Conservation (phyloP, 495 filamentous ascomycete species). For the Talaromyces thailandensis region DNA sequence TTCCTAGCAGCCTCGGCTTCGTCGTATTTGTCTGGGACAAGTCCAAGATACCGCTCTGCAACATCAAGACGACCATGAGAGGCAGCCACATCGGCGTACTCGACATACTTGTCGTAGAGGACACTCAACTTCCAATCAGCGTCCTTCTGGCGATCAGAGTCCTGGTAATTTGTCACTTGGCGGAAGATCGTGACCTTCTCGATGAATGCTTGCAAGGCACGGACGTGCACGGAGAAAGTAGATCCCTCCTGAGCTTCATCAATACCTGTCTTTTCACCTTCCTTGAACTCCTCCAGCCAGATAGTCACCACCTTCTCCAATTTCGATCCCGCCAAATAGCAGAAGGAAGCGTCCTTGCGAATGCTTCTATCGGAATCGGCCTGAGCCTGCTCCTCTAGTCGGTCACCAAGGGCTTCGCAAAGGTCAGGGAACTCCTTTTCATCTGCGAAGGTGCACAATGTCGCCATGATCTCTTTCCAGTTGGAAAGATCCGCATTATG, state of each 20-base stretch:
- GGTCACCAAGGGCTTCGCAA: slow-evolving; percentile 92
- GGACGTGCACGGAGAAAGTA: slow-evolving; percentile 85
- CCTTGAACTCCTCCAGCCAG: slow-evolving; percentile 82
- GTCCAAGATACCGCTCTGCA: slow-evolving; percentile 84
- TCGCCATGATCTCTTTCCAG: slow-evolving; percentile 96
- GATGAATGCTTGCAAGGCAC: slow-evolving; percentile 82
- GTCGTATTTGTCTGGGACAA: slow-evolving; percentile 77
- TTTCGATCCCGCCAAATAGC: slow-evolving; percentile 90
- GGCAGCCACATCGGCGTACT: slow-evolving; percentile 93
- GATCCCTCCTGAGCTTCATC: slow-evolving; percentile 60
- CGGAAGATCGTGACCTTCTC: slow-evolving; percentile 99
- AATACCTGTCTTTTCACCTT: slow-evolving; percentile 66
- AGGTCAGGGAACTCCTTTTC: slow-evolving; percentile 87
- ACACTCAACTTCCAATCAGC: slow-evolving; percentile 82
- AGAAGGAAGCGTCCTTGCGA: slow-evolving; percentile 88
- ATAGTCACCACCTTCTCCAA: slow-evolving; percentile 92
- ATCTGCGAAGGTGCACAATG: slow-evolving; percentile 89
- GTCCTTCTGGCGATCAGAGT: slow-evolving; percentile 56
- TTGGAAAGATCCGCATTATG: slow-evolving; percentile 86
- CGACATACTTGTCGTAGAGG: slow-evolving; percentile 90
- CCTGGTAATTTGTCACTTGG: slow-evolving; percentile 82
- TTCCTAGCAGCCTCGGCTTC: slow-evolving; percentile 82
- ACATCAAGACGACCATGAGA: slow-evolving; percentile 78
- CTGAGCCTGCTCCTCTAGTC: slow-evolving; percentile 63
- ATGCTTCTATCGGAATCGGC: slow-evolving; percentile 39